A percentile compares a stretch with the other conserved stretches of the same genome.
Conservation (phyloP, 768 basidiomycete genomes). For the Nidula microcarpa region DNA sequence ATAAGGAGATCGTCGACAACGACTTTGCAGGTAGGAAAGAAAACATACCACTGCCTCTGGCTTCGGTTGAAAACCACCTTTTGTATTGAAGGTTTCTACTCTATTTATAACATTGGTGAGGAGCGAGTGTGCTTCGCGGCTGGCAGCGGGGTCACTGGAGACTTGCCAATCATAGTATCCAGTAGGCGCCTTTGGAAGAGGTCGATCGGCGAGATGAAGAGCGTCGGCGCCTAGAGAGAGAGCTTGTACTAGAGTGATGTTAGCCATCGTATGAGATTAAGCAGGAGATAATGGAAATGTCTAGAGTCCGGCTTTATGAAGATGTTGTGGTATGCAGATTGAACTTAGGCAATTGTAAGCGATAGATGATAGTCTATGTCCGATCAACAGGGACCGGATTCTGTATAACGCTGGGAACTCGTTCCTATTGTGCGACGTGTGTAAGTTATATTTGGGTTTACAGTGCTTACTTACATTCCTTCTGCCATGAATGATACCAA, state of each 20-base stretch:
- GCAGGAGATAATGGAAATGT: no score
- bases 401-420: no score
- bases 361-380: no score
- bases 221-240: slow-evolving; percentile 11
- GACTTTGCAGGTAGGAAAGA: no score
- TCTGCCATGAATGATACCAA: no score
- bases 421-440: no score
- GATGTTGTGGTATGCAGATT: no score
- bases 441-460: no score
- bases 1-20: neutral
- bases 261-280: neutral
- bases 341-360: no score
- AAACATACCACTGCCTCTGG: neutral
- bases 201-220: slow-evolving; percentile 19
- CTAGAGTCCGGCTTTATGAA: no score
- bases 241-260: neutral
- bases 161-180: slow-evolving; percentile 29
- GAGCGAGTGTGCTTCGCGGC: slow-evolving; percentile 14
- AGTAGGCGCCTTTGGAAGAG: slow-evolving; percentile 27
- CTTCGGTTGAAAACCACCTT: neutral
- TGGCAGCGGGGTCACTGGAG: slow-evolving; percentile 8
- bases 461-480: no score
- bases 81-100: neutral
- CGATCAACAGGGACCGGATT: no score
- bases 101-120: slow-evolving; percentile 13